Percentiles rank a stretch among this genome's conserved stretches.
Evolutionary conservation across 768 basidiomycete species (phyloP).

Genomic region (Amanita pseudoporphyria): DNA sequence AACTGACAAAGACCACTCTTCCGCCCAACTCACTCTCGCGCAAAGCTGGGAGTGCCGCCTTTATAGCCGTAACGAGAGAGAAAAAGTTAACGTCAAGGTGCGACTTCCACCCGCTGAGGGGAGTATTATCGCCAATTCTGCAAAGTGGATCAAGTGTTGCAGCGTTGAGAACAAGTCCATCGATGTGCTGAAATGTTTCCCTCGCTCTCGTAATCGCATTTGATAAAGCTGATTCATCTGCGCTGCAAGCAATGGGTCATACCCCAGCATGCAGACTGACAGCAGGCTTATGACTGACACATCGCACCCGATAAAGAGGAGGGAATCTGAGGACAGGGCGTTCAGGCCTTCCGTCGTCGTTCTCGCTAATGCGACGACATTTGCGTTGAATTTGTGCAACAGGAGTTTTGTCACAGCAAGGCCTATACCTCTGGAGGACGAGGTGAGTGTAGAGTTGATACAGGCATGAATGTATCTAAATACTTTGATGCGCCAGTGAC

Average conservation of each 20-base stretch:
- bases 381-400: constrained; percentile 48
- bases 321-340: constrained; percentile 31
- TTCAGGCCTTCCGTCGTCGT: constrained; percentile 48
- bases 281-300: constrained; percentile 43
- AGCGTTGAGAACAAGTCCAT: constrained; percentile 82
- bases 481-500: constrained; percentile 85
- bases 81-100: constrained; percentile 87
- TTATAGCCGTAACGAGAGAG: constrained; percentile 64
- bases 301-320: constrained; percentile 60
- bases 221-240: constrained; percentile 45
- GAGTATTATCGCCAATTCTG: constrained; percentile 39
- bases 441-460: constrained; percentile 7
- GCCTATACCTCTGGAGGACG: constrained; percentile 49
- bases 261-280: constrained; percentile 5
- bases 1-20: too few relatives aligned
- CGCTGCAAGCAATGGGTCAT: constrained; percentile 27
- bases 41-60: constrained; percentile 59
- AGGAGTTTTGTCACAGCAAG: constrained; percentile 67
- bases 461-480: neutral
- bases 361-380: constrained; percentile 72
- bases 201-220: constrained; percentile 45
- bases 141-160: constrained; percentile 65
- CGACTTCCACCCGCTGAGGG: constrained; percentile 52
- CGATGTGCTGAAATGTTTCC: constrained; percentile 51
- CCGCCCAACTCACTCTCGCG: constrained; percentile 50